These are phyloP conservation scores for Colletotrichum chlorophyti DNA, from an alignment of 2,329 filamentous ascomycete species.

Conservation along the genomic window DNA sequence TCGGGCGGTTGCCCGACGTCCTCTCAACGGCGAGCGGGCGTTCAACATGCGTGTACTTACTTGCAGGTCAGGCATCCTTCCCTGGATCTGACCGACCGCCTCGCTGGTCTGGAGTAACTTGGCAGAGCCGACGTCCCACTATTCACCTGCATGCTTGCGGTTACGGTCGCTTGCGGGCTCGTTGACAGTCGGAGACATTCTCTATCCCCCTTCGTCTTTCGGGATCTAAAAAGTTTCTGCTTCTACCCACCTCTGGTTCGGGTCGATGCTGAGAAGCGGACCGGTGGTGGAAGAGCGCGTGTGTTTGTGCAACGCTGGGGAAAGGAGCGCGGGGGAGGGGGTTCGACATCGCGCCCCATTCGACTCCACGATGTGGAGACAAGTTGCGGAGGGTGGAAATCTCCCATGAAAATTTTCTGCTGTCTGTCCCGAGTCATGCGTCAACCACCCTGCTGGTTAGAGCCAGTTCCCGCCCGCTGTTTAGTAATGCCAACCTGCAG, in stretches of 20 bases:
- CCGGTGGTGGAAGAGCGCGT: neutral
- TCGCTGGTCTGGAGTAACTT: constrained; percentile 16
- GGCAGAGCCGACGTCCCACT: constrained; percentile 21
- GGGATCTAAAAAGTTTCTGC: neutral
- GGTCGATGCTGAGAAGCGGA: neutral
- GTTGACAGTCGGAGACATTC: constrained; percentile 11
- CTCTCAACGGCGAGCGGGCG: neutral
- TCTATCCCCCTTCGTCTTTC: neutral
- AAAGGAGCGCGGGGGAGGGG: constrained; percentile 1
- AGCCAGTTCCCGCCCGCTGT: neutral
- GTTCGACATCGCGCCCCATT: neutral
- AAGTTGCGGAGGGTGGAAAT: neutral
- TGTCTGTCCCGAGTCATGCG: constrained; percentile 8
- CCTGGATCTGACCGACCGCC: constrained; percentile 36
- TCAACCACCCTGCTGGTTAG: neutral
- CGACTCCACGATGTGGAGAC: constrained; percentile 22
- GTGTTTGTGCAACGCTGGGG: constrained; percentile 15
- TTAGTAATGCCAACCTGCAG: constrained; percentile 7
- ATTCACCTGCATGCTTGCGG: constrained; percentile 27
- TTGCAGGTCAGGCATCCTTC: constrained; percentile 56
- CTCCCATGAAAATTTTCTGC: neutral
- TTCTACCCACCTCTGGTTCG: neutral
- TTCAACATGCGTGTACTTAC: constrained; percentile 35
- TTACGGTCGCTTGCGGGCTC: constrained; percentile 19
- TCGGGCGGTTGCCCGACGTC: neutral